A percentile compares a stretch with the other conserved stretches of the same genome.
phyloP scores from a whole-genome alignment of 768 basidiomycete genomes.

The Sporobolomyces pararoseus region DNA sequence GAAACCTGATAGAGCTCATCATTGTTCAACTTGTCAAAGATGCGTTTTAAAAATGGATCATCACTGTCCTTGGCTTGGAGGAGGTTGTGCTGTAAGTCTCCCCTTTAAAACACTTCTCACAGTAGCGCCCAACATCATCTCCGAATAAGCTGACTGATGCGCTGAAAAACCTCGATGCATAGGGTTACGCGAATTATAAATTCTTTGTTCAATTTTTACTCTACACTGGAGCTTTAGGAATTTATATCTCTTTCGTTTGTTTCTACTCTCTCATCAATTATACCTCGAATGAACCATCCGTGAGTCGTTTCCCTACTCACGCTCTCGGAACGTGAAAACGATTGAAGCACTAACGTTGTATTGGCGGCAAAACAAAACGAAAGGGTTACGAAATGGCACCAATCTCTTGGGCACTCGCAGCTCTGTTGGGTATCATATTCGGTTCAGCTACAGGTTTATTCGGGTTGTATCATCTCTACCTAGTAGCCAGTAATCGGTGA shows the following conservation, averaged over 20 bases:
- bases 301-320: no score
- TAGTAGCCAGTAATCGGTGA: slow-evolving; percentile 33
- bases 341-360: no score
- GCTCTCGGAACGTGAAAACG: no score
- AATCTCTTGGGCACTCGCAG: slow-evolving; percentile 35
- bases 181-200: slow-evolving; percentile 41
- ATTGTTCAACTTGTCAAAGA: slow-evolving; percentile 34
- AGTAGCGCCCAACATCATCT: no score
- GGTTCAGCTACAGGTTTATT: slow-evolving; percentile 21
- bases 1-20: slow-evolving; percentile 40
- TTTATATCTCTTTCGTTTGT: neutral
- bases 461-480: slow-evolving; percentile 35
- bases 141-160: no score
- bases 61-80: slow-evolving; percentile 42
- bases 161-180: no score
- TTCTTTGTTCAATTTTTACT: slow-evolving; percentile 36
- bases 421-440: slow-evolving; percentile 32
- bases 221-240: slow-evolving; percentile 32
- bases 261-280: slow-evolving; percentile 28
- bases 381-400: slow-evolving; percentile 37
- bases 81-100: slow-evolving; percentile 26
- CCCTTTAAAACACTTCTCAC: neutral
- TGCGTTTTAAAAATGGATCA: slow-evolving; percentile 42
- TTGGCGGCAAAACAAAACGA: no score
- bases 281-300: neutral